Percentiles rank a stretch among this genome's conserved stretches.
These are phyloP conservation scores for Wallacemonas sp. DNA, from an alignment of 208 protist species.

Conservation along the genomic window DNA sequence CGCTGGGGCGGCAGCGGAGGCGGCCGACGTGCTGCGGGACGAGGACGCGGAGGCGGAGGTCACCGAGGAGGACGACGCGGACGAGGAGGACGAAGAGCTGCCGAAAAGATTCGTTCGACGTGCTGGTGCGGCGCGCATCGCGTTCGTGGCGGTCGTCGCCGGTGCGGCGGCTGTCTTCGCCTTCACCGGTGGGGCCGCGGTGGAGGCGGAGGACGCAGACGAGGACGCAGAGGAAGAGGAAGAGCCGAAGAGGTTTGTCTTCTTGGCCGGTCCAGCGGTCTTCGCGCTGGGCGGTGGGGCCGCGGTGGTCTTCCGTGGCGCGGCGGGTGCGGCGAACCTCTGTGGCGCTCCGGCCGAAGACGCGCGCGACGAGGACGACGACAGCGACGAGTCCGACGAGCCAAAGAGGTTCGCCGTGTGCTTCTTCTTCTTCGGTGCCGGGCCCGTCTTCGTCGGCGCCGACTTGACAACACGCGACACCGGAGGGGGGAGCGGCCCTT, in stretches of 20 bases:
- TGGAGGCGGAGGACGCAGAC: background rate
- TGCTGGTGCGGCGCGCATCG: background rate
- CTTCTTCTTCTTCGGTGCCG: too few species aligned
- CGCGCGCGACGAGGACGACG: background rate
- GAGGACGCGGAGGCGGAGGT: background rate
- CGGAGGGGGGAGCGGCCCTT: too few species aligned
- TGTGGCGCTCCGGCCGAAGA: too few species aligned
- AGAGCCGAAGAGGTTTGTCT: conserved; percentile 17
- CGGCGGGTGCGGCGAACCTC: too few species aligned
- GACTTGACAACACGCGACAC: too few species aligned
- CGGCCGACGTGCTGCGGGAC: background rate
- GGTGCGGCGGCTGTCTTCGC: background rate
- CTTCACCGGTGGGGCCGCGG: background rate
- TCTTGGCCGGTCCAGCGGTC: too few species aligned
- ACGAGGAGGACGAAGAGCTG: background rate
- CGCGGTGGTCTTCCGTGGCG: too few species aligned
- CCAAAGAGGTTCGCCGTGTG: conserved; percentile 25
- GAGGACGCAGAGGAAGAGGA: conserved; percentile 28
- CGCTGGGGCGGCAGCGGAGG: background rate
- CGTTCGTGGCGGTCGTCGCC: background rate
- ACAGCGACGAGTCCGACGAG: conserved; percentile 12
- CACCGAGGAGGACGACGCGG: background rate
- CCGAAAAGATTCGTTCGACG: background rate
- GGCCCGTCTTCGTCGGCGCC: too few species aligned
- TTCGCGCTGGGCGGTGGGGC: too few species aligned